Base-by-base conservation (phyloP, 2,329 filamentous ascomycete genomes). In the Venturia carpophila region DNA sequence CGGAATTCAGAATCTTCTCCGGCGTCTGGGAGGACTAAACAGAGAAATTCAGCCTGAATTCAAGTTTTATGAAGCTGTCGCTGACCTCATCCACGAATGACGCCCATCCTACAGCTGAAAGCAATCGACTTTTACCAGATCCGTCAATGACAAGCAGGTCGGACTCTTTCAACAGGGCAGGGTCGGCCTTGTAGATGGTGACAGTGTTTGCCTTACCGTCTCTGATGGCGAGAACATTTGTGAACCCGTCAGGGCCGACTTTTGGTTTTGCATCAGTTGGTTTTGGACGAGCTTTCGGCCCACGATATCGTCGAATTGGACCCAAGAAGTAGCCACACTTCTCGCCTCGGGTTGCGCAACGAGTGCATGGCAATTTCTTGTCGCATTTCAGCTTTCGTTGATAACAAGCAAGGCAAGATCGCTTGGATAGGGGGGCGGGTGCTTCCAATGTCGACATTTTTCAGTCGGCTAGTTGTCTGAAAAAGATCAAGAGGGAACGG, bases 341-440 rank as follows among this genome's bases (percentile, higher is more conserved):
- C 11, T 39, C 60, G 24, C 41, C 41, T 17, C 60, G 9, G 34
- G 30, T 43, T 41, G 60, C 39, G 24, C 60, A 62, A 7, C 60
- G 24, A n/a, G 21, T 27, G n/a, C 60, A 62, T 62, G 60, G 60
- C 21, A 9, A 7, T 43, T 62, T 17, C 21, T 42, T 37, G 41
- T 62, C 60, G 24, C 60, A 62, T 62, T 62, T 62, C 17, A 62
- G 60, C 60, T 62, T 62, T 17, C 60, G 60, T 42, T 62, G 60
- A 42, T 62, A 62, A 19, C 60, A 62, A 21, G 27, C 5, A 27
- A 62, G 21, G 39, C 60, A 62, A 3, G 60, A 62, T 43, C 60
- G 60, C 17, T 47, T 47, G 45, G 45, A 47, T 9, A n/a, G 45
- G 19, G 45, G 45, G 7, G 6, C 17, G 5, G 45, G 45, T 24